Evolutionary conservation across 148 eudicot genomes (phyloP).

Genomic region (Suaeda aralocaspica): DNA sequence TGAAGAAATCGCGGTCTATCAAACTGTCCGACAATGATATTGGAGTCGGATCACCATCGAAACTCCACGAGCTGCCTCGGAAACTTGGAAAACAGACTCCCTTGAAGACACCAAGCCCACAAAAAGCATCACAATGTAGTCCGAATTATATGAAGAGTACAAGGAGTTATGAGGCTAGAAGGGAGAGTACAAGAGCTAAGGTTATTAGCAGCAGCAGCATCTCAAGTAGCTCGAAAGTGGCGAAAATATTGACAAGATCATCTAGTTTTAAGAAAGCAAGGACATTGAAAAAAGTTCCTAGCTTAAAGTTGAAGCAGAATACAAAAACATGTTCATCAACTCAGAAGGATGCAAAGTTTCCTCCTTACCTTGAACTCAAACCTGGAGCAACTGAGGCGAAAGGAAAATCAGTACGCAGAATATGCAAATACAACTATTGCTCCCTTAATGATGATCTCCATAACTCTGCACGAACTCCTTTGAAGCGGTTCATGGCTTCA

Average conservation of each 20-base stretch:
- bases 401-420: constrained; percentile 63
- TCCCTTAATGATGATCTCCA: constrained; percentile 85
- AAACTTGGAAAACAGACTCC: constrained; percentile 40
- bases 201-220: constrained; percentile 36
- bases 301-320: constrained; percentile 80
- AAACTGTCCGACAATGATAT: constrained; percentile 38
- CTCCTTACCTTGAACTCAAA: constrained; percentile 46
- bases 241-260: constrained; percentile 31
- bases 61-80: constrained; percentile 14
- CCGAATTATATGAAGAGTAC: constrained; percentile 93
- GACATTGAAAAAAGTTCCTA: constrained; percentile 54
- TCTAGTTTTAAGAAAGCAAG: constrained; percentile 48
- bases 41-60: constrained; percentile 16
- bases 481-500: constrained; percentile 59
- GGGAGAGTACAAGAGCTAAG: constrained; percentile 33
- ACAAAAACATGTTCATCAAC: constrained; percentile 74
- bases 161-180: constrained; percentile 69
- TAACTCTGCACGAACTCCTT: constrained; percentile 41
- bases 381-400: constrained; percentile 64
- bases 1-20: constrained; percentile 65
- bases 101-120: constrained; percentile 17
- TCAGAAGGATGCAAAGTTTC: constrained; percentile 72
- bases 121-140: constrained; percentile 24
- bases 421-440: constrained; percentile 77
- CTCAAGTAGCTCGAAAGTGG: constrained; percentile 25